These are phyloP conservation scores for Apostasia ramifera DNA, from an alignment of 106 monocot species.

Conservation along the genomic window DNA sequence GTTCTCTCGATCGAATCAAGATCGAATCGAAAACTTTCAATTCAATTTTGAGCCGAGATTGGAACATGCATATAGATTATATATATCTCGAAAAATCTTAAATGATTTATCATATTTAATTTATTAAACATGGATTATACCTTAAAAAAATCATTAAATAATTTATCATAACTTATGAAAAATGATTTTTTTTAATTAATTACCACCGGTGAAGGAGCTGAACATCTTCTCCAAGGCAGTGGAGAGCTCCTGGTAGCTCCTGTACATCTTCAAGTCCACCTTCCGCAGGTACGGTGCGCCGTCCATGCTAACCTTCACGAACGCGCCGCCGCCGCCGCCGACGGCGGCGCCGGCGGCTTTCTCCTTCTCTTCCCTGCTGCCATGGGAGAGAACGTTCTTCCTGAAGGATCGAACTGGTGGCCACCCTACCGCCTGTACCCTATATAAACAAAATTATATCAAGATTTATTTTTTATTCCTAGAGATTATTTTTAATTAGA, in stretches of 20 bases:
- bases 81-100: too few relatives aligned
- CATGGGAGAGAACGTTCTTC: slow-evolving; percentile 44
- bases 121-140: too few relatives aligned
- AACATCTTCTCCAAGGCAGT: slow-evolving; percentile 78
- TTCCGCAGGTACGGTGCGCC: slow-evolving; percentile 92
- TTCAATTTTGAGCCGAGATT: too few relatives aligned
- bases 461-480: too few relatives aligned
- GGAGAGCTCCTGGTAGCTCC: slow-evolving; percentile 61
- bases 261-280: slow-evolving; percentile 75
- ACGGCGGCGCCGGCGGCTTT: slow-evolving; percentile 13
- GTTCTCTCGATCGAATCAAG: too few relatives aligned
- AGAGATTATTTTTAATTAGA: neutral
- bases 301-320: slow-evolving; percentile 90
- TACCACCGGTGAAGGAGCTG: slow-evolving; percentile 55
- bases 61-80: too few relatives aligned
- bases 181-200: neutral
- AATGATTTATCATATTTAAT: too few relatives aligned
- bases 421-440: slow-evolving; percentile 73
- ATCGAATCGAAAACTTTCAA: too few relatives aligned
- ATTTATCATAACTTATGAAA: too few relatives aligned
- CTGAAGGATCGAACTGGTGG: slow-evolving; percentile 72
- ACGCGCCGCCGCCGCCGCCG: slow-evolving; percentile 16
- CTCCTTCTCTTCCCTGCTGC: slow-evolving; percentile 24
- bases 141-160: too few relatives aligned
- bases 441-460: neutral